These are phyloP conservation scores for Boletus coccyginus DNA, from an alignment of 768 basidiomycete genomes.

Conservation along the genomic window DNA sequence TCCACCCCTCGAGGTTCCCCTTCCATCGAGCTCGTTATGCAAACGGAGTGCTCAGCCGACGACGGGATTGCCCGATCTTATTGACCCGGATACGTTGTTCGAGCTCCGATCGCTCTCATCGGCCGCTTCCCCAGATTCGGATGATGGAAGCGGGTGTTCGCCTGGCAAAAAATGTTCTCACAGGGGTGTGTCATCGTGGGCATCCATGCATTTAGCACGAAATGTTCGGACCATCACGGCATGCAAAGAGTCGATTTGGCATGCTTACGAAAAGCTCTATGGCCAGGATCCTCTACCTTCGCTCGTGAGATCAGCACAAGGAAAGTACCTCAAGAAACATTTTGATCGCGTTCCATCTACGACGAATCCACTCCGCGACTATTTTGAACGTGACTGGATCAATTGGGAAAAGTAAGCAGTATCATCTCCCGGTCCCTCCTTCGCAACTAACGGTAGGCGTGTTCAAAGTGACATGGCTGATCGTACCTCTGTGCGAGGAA, in stretches of 20 bases:
- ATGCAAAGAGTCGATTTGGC: slow-evolving; percentile 71
- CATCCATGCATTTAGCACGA: slow-evolving; percentile 65
- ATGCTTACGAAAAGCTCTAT: slow-evolving; percentile 53
- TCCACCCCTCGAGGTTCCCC: slow-evolving; percentile 46
- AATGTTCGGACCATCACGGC: slow-evolving; percentile 53
- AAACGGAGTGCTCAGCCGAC: slow-evolving; percentile 18
- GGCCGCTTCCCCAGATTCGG: slow-evolving; percentile 21
- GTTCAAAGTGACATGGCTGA: slow-evolving; percentile 68
- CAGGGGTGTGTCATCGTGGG: slow-evolving; percentile 41
- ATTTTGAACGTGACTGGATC: slow-evolving; percentile 65
- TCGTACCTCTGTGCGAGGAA: slow-evolving; percentile 58
- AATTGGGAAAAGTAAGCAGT: slow-evolving; percentile 65
- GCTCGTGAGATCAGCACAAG: slow-evolving; percentile 36
- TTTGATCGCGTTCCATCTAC: slow-evolving; percentile 20
- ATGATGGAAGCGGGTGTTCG: slow-evolving; percentile 24
- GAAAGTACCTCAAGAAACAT: slow-evolving; percentile 24
- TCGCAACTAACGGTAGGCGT: slow-evolving; percentile 4
- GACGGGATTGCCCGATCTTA: slow-evolving; percentile 16
- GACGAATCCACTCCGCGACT: slow-evolving; percentile 43
- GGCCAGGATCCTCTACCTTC: slow-evolving; percentile 38
- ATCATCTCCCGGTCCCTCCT: neutral
- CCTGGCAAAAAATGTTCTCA: slow-evolving; percentile 19
- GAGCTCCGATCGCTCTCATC: slow-evolving; percentile 30
- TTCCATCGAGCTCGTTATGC: slow-evolving; percentile 50
- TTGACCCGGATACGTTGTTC: slow-evolving; percentile 32